Evolutionary conservation across 257 asterid genomes (phyloP), one percentile per base, ranked within the genome.

Genomic region (Marsdenia floribunda): DNA sequence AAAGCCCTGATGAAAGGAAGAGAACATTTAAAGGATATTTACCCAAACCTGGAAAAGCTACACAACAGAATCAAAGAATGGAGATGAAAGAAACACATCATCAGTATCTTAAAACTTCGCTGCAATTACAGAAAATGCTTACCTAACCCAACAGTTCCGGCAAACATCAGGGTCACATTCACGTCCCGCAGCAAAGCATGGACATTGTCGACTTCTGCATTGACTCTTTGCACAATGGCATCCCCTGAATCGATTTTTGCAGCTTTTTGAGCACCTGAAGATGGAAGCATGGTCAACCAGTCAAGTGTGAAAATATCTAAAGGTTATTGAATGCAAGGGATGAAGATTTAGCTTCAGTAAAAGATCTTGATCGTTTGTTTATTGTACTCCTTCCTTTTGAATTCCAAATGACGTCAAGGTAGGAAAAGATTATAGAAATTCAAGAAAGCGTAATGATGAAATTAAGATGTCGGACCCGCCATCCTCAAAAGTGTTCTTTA

Each of bases 101-200:
- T 21, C 16, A n/a, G 53, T 10, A 9, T 14, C n/a, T 65, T 3
- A 57, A 18, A 24, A 4, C 50, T 55, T 13, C 8, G 4, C 37
- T 2, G 49, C 24, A 52, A 6, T 24, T 46, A n/a, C 29, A 26
- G 80, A 76, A 75, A 78, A 77, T 24, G 59, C 70, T 72, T 88
- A 95, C 98, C 99, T 92, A 73, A 90, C 88, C 99, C 99, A 95
- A 79, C 99, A 95, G 82, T 95, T 90, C 73, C 97, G 85, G 89
- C 99, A 95, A 81, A 95, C 99, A 86, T 95, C 99, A 12, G 99
- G 98, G 80, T 95, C 99, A 65, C 98, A 95, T 85, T 95, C 98
- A 49, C 98, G 98, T 22, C 98, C 97, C 77, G 98, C 97, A 67
- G 98, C 99, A 87, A 90, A 95, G 82, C 99, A 95, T 24, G 99